Evolutionary conservation across 164 flowering plant genomes (phyloP).

Genomic region (Macadamia integrifolia): DNA sequence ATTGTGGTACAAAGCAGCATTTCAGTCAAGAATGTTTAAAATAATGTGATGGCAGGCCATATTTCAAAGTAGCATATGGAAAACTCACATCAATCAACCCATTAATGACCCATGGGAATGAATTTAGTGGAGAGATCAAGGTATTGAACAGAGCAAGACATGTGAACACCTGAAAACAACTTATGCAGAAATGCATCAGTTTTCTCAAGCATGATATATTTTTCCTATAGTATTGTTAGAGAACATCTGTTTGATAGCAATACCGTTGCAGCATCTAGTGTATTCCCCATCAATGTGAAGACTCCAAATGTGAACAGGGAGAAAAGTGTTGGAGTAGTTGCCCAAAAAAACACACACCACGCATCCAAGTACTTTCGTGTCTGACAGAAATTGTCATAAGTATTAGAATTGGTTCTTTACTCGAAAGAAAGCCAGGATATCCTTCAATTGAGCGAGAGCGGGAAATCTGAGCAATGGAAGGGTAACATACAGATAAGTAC

Average conservation of each 20-base stretch:
- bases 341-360: constrained; percentile 99
- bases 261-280: constrained; percentile 95
- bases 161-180: constrained; percentile 81
- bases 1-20: constrained; percentile 8
- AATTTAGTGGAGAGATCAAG: constrained; percentile 90
- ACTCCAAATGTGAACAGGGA: constrained; percentile 92
- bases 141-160: constrained; percentile 90
- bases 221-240: constrained; percentile 1
- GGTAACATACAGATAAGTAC: constrained; percentile 63
- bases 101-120: constrained; percentile 98
- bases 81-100: constrained; percentile 93
- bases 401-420: constrained; percentile 2
- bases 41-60: not conserved
- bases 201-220: not conserved
- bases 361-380: constrained; percentile 97
- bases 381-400: constrained; percentile 29
- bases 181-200: constrained; percentile 8
- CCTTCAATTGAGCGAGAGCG: not conserved
- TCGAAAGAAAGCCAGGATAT: constrained; percentile 9
- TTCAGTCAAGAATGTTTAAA: constrained; percentile 6
- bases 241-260: not conserved
- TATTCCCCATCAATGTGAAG: constrained; percentile 65
- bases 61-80: not conserved
- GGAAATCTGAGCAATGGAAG: constrained; percentile 1
- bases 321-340: constrained; percentile 94